Evolutionary conservation across 306 rosid species (phyloP), one percentile per base, ranked within the genome.

Genomic region (Castanopsis chinensis): DNA sequence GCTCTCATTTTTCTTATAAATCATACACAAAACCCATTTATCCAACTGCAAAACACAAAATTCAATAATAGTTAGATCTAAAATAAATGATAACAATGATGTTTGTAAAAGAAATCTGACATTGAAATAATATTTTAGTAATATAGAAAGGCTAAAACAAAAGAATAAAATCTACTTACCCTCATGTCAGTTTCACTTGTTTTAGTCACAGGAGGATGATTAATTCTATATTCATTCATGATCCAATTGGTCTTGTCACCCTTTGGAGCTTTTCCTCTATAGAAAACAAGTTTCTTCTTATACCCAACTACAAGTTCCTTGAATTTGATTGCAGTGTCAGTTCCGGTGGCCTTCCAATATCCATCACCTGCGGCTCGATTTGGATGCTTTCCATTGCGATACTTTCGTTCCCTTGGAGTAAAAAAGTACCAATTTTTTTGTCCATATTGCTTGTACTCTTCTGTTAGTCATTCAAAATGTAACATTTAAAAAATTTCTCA

Each of bases 221-320:
- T 35, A 0, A 81, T 27, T 41, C 71, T 58, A 61, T 55, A 75
- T 33, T 75, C 84, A 69, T 81, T 79, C 84, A 81, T 81, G 25
- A 81, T 69, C 84, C 84, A 81, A 11, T 75, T 21, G 3, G 80
- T 75, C 64, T 81, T 81, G 18, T 27, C 14, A 15, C 84, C 84
- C 61, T 69, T 81, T 28, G 84, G 72, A 57, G 80, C 75, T 56
- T 74, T 80, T 5, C 83, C 83, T 28, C 69, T 6, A 21, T 80
- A 74, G 32, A 80, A 75, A 57, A 69, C 84, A 9, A 81, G 15
- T 12, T 80, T 35, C 72, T 75, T 81, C 30, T 63, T 69, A 18
- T 1, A 56, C 3, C 84, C 84, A 57, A 75, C 43, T 18, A 43
- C 2, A 0, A 3, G 14, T 6, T n/a, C 33, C 3, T 10, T 19